A percentile compares a stretch with the other conserved stretches of the same genome.
These are phyloP conservation scores for Oryza meridionalis DNA, from an alignment of 176 grass and related monocot species.

Conservation along the genomic window DNA sequence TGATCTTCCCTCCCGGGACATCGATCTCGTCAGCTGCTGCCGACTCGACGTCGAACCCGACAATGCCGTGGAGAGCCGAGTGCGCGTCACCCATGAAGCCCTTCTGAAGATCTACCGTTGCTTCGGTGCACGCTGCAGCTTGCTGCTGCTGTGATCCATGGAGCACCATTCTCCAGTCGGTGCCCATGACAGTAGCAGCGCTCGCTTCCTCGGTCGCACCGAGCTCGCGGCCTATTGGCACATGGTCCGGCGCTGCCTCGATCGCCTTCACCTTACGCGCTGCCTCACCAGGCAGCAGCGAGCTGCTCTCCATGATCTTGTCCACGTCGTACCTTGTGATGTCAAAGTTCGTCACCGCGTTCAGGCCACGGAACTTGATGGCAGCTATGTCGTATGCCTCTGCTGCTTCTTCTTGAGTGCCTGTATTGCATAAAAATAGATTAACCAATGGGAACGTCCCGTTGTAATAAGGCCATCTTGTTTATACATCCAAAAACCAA, in stretches of 20 bases:
- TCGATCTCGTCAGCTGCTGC: constrained; percentile 14
- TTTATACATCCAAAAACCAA: constrained; percentile 22
- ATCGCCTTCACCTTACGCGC: constrained; percentile 64
- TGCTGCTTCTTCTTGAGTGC: constrained; percentile 88
- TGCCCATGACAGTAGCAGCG: neutral
- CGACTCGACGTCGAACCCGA: constrained; percentile 30
- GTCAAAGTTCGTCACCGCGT: constrained; percentile 94
- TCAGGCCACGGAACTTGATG: constrained; percentile 96
- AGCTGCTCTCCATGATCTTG: constrained; percentile 79
- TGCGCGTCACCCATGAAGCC: constrained; percentile 25
- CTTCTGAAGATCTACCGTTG: constrained; percentile 13
- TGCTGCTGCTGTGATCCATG: constrained; percentile 54
- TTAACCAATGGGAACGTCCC: neutral
- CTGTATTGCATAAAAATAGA: constrained; percentile 34
- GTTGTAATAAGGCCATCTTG: neutral
- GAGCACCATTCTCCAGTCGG: constrained; percentile 66
- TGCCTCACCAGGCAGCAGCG: constrained; percentile 68
- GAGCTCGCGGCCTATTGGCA: constrained; percentile 23
- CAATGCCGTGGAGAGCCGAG: constrained; percentile 36
- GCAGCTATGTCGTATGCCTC: constrained; percentile 95
- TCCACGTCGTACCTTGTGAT: constrained; percentile 80
- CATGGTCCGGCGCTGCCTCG: neutral
- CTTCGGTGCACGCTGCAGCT: constrained; percentile 32
- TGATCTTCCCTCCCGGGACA: constrained; percentile 38
- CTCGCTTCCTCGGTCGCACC: constrained; percentile 12